Percentiles rank a stretch among this genome's conserved stretches.
Evolutionary conservation across 2,329 filamentous ascomycete genomes (phyloP).

Genomic region (Trichoderma sp.): DNA sequence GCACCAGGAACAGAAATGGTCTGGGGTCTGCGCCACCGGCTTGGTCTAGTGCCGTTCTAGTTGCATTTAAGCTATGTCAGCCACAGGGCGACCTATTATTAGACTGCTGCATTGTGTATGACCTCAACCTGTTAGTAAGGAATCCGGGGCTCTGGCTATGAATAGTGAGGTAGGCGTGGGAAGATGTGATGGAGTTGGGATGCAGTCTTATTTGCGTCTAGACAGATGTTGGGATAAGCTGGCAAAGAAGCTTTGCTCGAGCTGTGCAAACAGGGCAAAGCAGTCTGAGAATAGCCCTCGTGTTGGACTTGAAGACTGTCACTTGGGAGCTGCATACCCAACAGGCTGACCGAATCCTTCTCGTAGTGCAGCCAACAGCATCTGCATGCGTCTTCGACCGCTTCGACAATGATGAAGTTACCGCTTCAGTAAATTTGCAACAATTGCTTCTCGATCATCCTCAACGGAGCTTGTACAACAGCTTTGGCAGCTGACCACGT

Average conservation of each 20-base stretch:
- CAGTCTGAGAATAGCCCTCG: too few species aligned
- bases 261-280: too few species aligned
- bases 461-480: background rate
- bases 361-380: too few species aligned
- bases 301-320: too few species aligned
- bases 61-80: conserved; percentile 18
- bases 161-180: background rate
- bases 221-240: background rate
- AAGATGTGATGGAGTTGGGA: background rate
- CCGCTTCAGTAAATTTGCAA: background rate
- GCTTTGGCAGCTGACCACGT: conserved; percentile 2
- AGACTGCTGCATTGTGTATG: background rate
- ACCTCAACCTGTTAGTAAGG: background rate
- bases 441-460: too few species aligned
- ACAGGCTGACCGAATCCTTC: too few species aligned
- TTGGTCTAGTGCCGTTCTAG: conserved; percentile 16
- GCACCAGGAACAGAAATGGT: conserved; percentile 20
- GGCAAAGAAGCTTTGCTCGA: background rate
- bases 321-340: too few species aligned
- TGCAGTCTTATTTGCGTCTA: background rate
- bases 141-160: conserved; percentile 2
- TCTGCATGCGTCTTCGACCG: too few species aligned
- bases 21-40: conserved; percentile 16
- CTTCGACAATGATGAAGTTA: too few species aligned
- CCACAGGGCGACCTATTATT: conserved; percentile 21